Percentiles rank a stretch among this genome's conserved stretches.
Evolutionary conservation across 495 filamentous ascomycete species (phyloP).

Genomic region (Penicillium paxilli): DNA sequence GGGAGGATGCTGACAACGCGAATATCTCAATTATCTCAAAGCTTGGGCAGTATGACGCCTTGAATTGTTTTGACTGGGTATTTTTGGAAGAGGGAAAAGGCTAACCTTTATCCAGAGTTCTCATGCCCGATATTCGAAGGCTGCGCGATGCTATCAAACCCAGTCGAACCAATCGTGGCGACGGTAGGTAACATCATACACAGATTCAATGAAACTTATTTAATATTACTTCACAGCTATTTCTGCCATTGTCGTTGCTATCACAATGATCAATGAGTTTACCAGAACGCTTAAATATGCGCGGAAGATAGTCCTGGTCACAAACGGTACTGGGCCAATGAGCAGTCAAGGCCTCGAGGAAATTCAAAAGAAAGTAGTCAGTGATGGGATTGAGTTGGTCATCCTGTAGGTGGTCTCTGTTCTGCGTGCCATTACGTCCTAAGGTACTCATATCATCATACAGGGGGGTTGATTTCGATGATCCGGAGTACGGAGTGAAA

Average conservation of each 20-base stretch:
- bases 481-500: constrained; percentile 84
- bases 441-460: constrained; percentile 23
- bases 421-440: background rate
- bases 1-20: constrained; percentile 64
- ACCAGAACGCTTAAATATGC: constrained; percentile 91
- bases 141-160: constrained; percentile 63
- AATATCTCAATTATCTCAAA: constrained; percentile 74
- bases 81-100: too few species aligned
- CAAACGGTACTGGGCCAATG: constrained; percentile 71
- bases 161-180: constrained; percentile 71
- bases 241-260: constrained; percentile 80
- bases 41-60: constrained; percentile 59
- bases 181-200: constrained; percentile 52
- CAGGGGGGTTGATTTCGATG: constrained; percentile 94
- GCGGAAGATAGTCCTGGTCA: constrained; percentile 79
- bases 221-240: constrained; percentile 60
- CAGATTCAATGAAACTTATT: constrained; percentile 9
- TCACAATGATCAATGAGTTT: constrained; percentile 78
- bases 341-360: constrained; percentile 62
- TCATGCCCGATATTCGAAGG: constrained; percentile 65
- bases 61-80: background rate
- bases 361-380: constrained; percentile 70
- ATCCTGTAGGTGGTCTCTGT: constrained; percentile 62
- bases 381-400: constrained; percentile 72
- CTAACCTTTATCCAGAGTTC: constrained; percentile 45